These are phyloP conservation scores for Globisporangium radiosum DNA, from an alignment of 352 stramenopile species.

Conservation along the genomic window DNA sequence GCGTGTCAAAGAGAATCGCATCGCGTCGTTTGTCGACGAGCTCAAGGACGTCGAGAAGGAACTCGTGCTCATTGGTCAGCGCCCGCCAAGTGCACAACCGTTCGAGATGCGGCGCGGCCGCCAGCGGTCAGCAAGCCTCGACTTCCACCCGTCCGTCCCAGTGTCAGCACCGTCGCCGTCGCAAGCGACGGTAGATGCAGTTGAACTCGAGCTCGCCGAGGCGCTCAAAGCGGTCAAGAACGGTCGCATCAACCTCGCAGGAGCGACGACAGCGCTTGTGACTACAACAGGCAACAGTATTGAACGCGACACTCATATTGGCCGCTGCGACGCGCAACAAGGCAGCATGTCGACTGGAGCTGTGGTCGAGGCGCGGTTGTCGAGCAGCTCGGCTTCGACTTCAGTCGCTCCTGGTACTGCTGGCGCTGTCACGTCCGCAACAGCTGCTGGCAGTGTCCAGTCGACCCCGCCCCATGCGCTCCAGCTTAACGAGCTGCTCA, in stretches of 20 bases:
- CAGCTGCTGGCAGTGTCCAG: not conserved
- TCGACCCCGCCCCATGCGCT: conserved; percentile 15
- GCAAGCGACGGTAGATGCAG: conserved; percentile 4
- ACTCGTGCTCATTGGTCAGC: conserved; percentile 39
- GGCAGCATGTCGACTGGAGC: too few relatives aligned
- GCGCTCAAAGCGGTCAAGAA: conserved; percentile 5
- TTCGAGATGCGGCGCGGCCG: conserved; percentile 10
- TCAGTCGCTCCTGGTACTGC: too few relatives aligned
- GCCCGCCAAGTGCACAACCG: conserved; percentile 16
- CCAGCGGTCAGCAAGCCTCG: conserved; percentile 20
- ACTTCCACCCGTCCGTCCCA: conserved; percentile 14
- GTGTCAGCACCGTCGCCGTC: not conserved
- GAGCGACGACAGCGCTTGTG: not conserved
- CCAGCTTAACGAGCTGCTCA: conserved; percentile 49
- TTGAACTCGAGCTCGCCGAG: conserved; percentile 9
- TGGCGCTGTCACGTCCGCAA: not conserved
- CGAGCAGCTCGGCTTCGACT: too few relatives aligned
- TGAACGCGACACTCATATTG: too few relatives aligned
- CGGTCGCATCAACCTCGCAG: not conserved
- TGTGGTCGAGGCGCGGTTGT: too few relatives aligned
- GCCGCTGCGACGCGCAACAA: too few relatives aligned
- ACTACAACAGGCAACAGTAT: too few relatives aligned
- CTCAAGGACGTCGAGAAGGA: conserved; percentile 58
- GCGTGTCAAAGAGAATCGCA: conserved; percentile 37
- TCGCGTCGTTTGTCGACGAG: conserved; percentile 44